These are phyloP conservation scores for Ophiostoma pallidulum DNA, from an alignment of 2,329 filamentous ascomycete species.

Conservation along the genomic window DNA sequence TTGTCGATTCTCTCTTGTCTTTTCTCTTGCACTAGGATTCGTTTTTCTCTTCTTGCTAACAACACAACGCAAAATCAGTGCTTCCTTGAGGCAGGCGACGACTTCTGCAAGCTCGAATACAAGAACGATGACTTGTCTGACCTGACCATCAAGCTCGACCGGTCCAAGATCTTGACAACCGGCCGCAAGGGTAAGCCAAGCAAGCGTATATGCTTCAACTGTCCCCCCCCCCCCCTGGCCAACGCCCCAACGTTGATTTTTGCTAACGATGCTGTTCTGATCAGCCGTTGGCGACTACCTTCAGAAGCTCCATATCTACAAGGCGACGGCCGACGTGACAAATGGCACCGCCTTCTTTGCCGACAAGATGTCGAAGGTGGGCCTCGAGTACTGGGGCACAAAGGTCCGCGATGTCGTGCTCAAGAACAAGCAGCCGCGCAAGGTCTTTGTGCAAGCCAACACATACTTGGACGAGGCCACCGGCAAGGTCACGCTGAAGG, in stretches of 20 bases:
- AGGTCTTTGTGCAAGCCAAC: conserved; percentile 92
- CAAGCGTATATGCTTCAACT: no score
- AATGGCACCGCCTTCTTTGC: conserved; percentile 72
- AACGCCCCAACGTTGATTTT: background rate
- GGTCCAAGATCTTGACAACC: conserved; percentile 73
- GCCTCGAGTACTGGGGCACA: conserved; percentile 71
- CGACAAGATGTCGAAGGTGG: conserved; percentile 66
- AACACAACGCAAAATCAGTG: conserved; percentile 42
- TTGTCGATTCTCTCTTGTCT: no score
- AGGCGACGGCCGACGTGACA: conserved; percentile 76
- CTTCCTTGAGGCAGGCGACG: conserved; percentile 75
- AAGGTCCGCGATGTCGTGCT: conserved; percentile 69
- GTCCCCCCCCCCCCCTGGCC: no score
- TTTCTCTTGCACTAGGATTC: no score
- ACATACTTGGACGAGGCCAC: conserved; percentile 60
- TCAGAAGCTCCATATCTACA: conserved; percentile 87
- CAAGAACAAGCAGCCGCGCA: conserved; percentile 69
- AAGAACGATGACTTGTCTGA: conserved; percentile 66
- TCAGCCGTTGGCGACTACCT: conserved; percentile 73
- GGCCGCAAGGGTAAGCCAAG: conserved; percentile 60
- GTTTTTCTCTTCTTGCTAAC: no score
- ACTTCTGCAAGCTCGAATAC: conserved; percentile 77
- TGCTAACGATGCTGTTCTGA: no score
- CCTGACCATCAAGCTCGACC: conserved; percentile 72
- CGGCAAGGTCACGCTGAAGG: conserved; percentile 66